Percentiles rank a stretch among this genome's conserved stretches.
phyloP scores from a whole-genome alignment of 2,329 filamentous ascomycete genomes.

The Coniochaeta prunicola region DNA sequence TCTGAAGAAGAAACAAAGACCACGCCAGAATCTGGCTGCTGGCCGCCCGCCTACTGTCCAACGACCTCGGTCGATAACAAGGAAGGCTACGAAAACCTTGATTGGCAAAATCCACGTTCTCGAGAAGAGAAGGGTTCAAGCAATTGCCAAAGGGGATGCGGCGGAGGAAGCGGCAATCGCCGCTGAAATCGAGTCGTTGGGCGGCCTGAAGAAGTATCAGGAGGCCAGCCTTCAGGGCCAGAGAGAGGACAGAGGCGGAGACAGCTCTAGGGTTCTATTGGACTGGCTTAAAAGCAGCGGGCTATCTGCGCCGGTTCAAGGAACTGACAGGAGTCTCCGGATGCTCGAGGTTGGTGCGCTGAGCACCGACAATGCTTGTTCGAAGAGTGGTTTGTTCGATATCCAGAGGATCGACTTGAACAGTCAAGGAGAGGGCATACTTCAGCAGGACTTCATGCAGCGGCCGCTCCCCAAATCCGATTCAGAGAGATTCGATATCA shows the following conservation, averaged over 20 bases:
- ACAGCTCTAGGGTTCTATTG: conserved; percentile 57
- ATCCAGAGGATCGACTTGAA: conserved; percentile 85
- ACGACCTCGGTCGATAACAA: conserved; percentile 50
- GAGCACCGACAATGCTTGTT: conserved; percentile 78
- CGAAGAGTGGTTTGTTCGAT: conserved; percentile 60
- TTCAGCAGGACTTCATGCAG: conserved; percentile 91
- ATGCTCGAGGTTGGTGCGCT: conserved; percentile 88
- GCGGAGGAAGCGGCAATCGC: conserved; percentile 36
- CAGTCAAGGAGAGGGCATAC: conserved; percentile 73
- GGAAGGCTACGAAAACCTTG: conserved; percentile 55
- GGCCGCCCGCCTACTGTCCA: conserved; percentile 51
- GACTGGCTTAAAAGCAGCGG: conserved; percentile 48
- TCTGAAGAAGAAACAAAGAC: conserved; percentile 31
- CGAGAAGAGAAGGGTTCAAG: conserved; percentile 54
- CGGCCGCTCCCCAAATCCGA: conserved; percentile 61
- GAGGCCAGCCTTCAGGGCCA: conserved; percentile 63
- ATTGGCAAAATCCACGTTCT: conserved; percentile 61
- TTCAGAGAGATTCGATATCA: conserved; percentile 70
- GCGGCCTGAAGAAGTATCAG: conserved; percentile 58
- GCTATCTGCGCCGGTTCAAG: conserved; percentile 17
- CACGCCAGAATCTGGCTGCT: conserved; percentile 36
- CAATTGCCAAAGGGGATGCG: conserved; percentile 45
- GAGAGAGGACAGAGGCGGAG: conserved; percentile 56
- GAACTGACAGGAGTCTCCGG: conserved; percentile 31
- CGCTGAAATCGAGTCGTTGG: conserved; percentile 48